Evolutionary conservation across 2,329 filamentous ascomycete species (phyloP).

Genomic region (Verticillium tricorpus): DNA sequence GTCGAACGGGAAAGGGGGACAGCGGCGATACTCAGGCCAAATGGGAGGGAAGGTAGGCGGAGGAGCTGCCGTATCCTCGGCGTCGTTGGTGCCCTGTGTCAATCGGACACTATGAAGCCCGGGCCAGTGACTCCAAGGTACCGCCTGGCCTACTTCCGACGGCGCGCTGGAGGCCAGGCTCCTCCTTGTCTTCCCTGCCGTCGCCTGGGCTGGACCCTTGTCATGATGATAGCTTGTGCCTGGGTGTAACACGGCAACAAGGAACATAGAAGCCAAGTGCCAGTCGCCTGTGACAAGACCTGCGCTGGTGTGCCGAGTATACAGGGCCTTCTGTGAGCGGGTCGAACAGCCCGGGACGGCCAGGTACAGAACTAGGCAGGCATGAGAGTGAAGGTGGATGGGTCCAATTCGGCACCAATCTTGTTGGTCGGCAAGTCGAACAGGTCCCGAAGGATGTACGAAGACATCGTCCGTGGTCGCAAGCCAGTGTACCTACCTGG

Average conservation of each 20-base stretch:
- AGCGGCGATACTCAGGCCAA: neutral
- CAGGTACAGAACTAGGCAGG: neutral
- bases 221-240: neutral
- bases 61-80: neutral
- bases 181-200: neutral
- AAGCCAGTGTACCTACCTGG: neutral
- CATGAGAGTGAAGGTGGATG: neutral
- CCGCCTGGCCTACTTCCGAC: neutral
- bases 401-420: neutral
- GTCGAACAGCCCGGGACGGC: neutral
- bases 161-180: neutral
- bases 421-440: neutral
- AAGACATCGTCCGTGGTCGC: neutral
- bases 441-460: neutral
- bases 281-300: neutral
- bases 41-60: neutral
- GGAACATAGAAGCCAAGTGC: neutral
- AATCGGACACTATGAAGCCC: neutral
- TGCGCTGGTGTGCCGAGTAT: neutral
- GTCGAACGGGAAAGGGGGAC: neutral
- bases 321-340: neutral
- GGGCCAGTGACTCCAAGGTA: neutral
- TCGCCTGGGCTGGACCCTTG: neutral
- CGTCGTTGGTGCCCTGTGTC: neutral
- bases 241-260: neutral